A percentile compares a stretch with the other conserved stretches of the same genome.
phyloP scores from a whole-genome alignment of 1,284 basidiomycete genomes.

The Apiotrichum siamense region DNA sequence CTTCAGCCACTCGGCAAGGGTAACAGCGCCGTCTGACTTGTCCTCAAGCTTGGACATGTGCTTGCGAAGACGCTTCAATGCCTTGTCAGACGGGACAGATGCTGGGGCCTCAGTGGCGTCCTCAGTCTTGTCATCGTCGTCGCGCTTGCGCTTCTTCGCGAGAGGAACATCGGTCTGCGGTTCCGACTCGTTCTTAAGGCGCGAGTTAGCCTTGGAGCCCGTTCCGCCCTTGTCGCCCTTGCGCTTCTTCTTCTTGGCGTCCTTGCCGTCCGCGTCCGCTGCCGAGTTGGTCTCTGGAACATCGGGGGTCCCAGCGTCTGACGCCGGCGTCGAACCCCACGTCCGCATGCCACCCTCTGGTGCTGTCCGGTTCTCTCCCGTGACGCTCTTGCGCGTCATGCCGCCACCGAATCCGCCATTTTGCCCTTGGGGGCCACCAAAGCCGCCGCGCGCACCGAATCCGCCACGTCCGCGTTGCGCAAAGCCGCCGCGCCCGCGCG shows the following conservation, averaged over 20 bases:
- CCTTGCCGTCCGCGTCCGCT: not conserved
- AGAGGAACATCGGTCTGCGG: constrained; percentile 12
- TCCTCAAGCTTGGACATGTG: constrained; percentile 31
- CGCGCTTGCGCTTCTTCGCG: constrained; percentile 39
- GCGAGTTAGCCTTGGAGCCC: constrained; percentile 41
- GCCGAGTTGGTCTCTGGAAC: not conserved
- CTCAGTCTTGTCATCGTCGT: constrained; percentile 7
- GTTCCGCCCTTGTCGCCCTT: constrained; percentile 47
- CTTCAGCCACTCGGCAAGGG: constrained; percentile 21
- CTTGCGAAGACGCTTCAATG: constrained; percentile 37
- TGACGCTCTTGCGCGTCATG: not conserved
- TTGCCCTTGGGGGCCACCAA: constrained; percentile 10
- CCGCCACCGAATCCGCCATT: constrained; percentile 7
- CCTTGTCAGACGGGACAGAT: constrained; percentile 24
- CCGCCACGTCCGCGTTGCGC: not conserved
- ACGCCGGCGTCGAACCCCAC: constrained; percentile 38
- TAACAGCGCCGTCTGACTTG: constrained; percentile 3
- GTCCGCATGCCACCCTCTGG: constrained; percentile 38
- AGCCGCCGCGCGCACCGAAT: not conserved
- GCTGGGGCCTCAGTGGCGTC: not conserved
- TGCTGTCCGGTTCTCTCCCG: constrained; percentile 33
- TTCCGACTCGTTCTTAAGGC: constrained; percentile 33
- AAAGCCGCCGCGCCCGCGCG: constrained; percentile 12
- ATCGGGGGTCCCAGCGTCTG: constrained; percentile 5
- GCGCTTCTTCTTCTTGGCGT: constrained; percentile 27